Evolutionary conservation across 2,329 filamentous ascomycete genomes (phyloP).

Genomic region (Talaromyces sp.): DNA sequence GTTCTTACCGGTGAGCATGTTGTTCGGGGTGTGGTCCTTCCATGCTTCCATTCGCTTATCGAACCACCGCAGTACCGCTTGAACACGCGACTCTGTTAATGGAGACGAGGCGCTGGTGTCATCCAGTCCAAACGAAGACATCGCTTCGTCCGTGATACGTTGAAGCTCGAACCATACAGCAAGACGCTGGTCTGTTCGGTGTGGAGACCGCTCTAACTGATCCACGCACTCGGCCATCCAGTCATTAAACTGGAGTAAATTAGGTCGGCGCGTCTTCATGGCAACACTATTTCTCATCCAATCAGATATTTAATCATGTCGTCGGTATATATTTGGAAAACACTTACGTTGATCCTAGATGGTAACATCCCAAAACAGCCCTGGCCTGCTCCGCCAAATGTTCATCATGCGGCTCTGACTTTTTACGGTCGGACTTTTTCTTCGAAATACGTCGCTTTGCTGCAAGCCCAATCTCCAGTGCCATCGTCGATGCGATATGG

Average conservation of each 20-base stretch:
- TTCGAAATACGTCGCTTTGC: constrained; percentile 33
- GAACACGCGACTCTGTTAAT: constrained; percentile 37
- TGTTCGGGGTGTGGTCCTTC: constrained; percentile 31
- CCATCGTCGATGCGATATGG: constrained; percentile 57
- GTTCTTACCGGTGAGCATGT: constrained; percentile 33
- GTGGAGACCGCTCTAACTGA: constrained; percentile 33
- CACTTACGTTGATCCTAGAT: constrained; percentile 36
- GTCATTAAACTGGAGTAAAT: constrained; percentile 39
- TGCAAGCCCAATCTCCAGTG: constrained; percentile 47
- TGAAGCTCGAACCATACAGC: constrained; percentile 41
- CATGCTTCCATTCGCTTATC: constrained; percentile 39
- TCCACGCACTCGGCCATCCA: constrained; percentile 39
- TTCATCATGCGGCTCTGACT: constrained; percentile 26
- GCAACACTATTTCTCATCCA: constrained; percentile 28
- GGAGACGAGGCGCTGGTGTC: constrained; percentile 36
- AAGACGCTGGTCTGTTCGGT: constrained; percentile 33
- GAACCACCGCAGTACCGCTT: constrained; percentile 39
- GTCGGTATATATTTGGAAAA: neutral
- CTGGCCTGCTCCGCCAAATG: constrained; percentile 39
- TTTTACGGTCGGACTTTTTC: constrained; percentile 21
- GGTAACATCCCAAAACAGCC: constrained; percentile 37
- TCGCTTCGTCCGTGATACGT: constrained; percentile 36
- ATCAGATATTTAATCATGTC: neutral
- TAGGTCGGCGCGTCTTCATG: constrained; percentile 41
- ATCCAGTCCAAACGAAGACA: constrained; percentile 40